Conservation (phyloP, 208 protist species). For the Trypanosoma avium region DNA sequence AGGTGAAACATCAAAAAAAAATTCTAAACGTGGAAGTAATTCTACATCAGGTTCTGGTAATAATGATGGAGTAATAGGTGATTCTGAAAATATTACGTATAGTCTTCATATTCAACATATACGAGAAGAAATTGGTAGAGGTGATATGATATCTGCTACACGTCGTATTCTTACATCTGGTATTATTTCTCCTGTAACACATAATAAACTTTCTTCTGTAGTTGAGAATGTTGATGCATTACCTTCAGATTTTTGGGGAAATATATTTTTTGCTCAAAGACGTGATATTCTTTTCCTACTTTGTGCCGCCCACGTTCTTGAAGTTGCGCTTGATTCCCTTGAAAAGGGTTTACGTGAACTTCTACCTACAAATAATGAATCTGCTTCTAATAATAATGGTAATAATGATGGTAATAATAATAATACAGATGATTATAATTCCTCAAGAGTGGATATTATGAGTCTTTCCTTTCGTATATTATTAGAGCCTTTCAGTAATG, state of each 20-base stretch:
- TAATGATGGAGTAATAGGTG: not conserved
- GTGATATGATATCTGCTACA: conserved; percentile 16
- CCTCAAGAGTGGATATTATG: conserved; percentile 17
- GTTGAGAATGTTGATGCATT: conserved; percentile 11
- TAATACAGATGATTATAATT: not conserved
- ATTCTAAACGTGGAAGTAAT: not conserved
- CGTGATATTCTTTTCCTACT: conserved; percentile 44
- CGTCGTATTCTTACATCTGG: conserved; percentile 16
- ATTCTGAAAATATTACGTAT: conserved; percentile 4
- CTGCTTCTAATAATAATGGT: not conserved
- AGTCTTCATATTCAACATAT: conserved; percentile 24
- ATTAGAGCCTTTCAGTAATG: conserved; percentile 22
- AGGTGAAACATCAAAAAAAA: not conserved
- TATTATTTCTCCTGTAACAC: conserved; percentile 23
- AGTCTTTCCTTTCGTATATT: conserved; percentile 13
- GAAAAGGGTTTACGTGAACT: conserved; percentile 11
- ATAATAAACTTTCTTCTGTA: conserved; percentile 10
- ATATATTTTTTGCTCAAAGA: conserved; percentile 38
- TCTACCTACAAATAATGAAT: not conserved
- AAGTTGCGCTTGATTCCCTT: conserved; percentile 24
- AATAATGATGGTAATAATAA: not conserved
- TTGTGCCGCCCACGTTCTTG: conserved; percentile 30
- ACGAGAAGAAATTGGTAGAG: conserved; percentile 22
- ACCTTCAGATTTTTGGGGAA: conserved; percentile 25
- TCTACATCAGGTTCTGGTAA: not conserved